Evolutionary conservation across 1,284 basidiomycete species (phyloP).

Genomic region (Inonotus obliquus): DNA sequence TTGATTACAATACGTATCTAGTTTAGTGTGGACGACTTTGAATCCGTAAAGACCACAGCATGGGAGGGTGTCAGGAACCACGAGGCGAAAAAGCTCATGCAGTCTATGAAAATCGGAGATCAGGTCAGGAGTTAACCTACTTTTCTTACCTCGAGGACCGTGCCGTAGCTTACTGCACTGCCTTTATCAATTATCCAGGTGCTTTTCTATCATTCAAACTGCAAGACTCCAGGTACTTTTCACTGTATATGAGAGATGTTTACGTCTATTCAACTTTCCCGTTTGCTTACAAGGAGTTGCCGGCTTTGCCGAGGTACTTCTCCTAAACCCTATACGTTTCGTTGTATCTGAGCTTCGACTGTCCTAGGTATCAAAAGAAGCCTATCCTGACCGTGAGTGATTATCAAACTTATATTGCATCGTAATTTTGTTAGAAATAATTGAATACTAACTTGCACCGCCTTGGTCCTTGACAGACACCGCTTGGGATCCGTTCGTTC

Average conservation of each 20-base stretch:
- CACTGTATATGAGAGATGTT: no score
- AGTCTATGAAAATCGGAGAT: slow-evolving; percentile 84
- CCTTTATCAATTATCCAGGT: slow-evolving; percentile 37
- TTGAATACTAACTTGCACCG: not conserved
- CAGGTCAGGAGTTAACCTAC: slow-evolving; percentile 46
- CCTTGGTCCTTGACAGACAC: slow-evolving; percentile 56
- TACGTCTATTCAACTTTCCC: not conserved
- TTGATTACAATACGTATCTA: slow-evolving; percentile 28
- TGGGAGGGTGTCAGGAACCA: slow-evolving; percentile 95
- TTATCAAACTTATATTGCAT: not conserved
- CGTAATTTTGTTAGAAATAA: no score
- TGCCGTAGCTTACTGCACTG: slow-evolving; percentile 11
- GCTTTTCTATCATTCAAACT: slow-evolving; percentile 90
- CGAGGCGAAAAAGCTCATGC: slow-evolving; percentile 91
- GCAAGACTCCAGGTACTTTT: slow-evolving; percentile 83
- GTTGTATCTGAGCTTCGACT: slow-evolving; percentile 9
- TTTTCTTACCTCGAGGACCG: not conserved
- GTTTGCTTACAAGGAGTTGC: slow-evolving; percentile 69
- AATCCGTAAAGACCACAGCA: slow-evolving; percentile 64
- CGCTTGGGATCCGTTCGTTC: slow-evolving; percentile 80
- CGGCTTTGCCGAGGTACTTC: slow-evolving; percentile 71
- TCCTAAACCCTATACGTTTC: not conserved
- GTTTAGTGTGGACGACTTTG: slow-evolving; percentile 92
- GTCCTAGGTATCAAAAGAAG: slow-evolving; percentile 69
- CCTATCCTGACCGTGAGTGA: slow-evolving; percentile 83